Evolutionary conservation across 148 eudicot species (phyloP), one percentile per base, ranked within the genome.

Genomic region (Nepenthes mirabilis): DNA sequence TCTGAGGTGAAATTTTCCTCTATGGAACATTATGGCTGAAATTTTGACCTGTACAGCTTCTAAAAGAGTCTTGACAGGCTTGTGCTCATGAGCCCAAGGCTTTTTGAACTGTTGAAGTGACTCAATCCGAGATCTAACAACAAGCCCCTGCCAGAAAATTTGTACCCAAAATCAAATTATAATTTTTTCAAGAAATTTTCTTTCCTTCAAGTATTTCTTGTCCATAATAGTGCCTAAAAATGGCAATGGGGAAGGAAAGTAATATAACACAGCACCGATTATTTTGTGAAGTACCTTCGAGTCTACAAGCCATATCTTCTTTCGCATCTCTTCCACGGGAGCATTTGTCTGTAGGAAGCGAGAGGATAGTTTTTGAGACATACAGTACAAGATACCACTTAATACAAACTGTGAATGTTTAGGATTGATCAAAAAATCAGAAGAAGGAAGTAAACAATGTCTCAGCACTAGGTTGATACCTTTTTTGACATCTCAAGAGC

Each of bases 271-370:
- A 23, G 23, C 23, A 23, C 23, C 23, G 23, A 23, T 23, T 23
- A 23, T 23, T 23, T 23, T 23, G 35, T 8, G 0, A 14, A 55
- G 9, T 75, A 87, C 96, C 86, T 87, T 91, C 11, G 97, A 87
- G 79, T 91, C 97, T n/a, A 91, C 91, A 9, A 91, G 91, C 95
- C 95, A 91, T 65, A 91, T 83, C 78, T 77, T 91, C 72, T 91
- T 82, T 60, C 97, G 79, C 34, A 75, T 65, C 74, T 91, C 85
- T 72, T 84, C 95, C 32, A 91, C 40, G 7, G 91, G 84, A 57
- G 61, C 65, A 34, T 66, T 72, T 54, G 95, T 87, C 94, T 89
- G 68, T 23, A 56, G 50, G 60, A 67, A 59, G 9, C 56, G 36
- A 33, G 6, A 37, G 62, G 12, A 36, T 40, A 60, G 9, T 43